Conservation (phyloP, 1,284 basidiomycete genomes). For the Irpex sp. region DNA sequence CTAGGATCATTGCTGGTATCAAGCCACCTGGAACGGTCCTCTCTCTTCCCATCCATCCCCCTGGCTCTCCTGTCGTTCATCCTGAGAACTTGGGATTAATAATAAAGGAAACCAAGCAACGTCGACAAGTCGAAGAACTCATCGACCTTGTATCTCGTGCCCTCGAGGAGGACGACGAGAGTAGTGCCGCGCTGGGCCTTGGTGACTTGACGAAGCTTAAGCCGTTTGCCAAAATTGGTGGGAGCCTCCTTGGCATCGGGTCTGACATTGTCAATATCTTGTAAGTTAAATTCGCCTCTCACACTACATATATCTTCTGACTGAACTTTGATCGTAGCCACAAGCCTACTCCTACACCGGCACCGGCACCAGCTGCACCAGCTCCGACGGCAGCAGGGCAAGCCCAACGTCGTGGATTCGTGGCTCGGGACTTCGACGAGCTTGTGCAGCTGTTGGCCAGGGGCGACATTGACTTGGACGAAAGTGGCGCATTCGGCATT, state of each 20-base stretch:
- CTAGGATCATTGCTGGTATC: background rate
- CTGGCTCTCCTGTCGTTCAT: no score
- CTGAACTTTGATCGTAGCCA: background rate
- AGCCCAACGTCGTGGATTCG: background rate
- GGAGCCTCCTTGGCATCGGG: background rate
- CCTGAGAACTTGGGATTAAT: no score
- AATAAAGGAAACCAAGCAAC: background rate
- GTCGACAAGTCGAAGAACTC: background rate
- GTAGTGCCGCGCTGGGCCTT: background rate
- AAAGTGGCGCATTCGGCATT: background rate
- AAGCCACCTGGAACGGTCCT: background rate
- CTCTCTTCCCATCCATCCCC: no score
- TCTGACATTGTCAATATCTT: background rate
- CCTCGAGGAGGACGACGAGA: no score
- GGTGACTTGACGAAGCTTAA: background rate
- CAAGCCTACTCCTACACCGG: background rate
- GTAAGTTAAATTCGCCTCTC: background rate
- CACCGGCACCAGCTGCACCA: background rate
- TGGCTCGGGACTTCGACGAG: background rate
- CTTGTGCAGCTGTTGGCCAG: background rate
- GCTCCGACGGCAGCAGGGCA: background rate
- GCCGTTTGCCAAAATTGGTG: background rate
- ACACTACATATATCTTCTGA: background rate
- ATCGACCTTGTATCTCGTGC: background rate
- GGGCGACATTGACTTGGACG: background rate